Base-by-base conservation (phyloP, 179 eudicot genomes). In the Silene coronaria region DNA sequence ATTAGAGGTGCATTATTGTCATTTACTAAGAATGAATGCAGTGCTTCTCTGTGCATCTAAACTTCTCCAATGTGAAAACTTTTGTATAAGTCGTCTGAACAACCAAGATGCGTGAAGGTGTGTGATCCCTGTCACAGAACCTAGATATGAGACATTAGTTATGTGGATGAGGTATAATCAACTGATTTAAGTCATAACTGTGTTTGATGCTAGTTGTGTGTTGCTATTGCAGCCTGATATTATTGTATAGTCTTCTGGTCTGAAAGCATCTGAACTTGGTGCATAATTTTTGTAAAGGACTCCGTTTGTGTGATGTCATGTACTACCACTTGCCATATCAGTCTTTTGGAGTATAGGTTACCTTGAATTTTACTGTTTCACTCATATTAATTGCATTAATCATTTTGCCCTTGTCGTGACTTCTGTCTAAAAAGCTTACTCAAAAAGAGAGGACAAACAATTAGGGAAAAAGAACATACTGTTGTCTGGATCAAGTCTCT, bases 211-310 rank as follows among this genome's bases (percentile, higher is more conserved):
- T 70, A 28, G 73, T 26, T 36, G 72, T 12, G 28, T 67, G 30
- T 22, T 70, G 36, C 55, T 46, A 23, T 21, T 19, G 57, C 42
- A 68, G 55, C 55, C 28, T 68, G 12, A 9, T 68, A 34, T 38
- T 42, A 30, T 36, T 68, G 27, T 5, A 68, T 42, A 21, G 28
- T 42, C 55, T 68, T 38, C n/a, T 38, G 53, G 72, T 68, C 74
- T 32, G 32, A 64, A 64, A n/a, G 69, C 42, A 61, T 64, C 11
- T 70, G 16, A 70, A 70, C 23, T 70, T 24, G 22, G 16, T 70
- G 73, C 36, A 24, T 48, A 4, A 48, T 70, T 24, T 21, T 2
- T 6, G 11, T 34, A 67, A 67, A 67, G 11, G 53, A 67, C 53
- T 12, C 9, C 19, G 7, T 34, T n/a, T 23, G 21, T 26, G 34